A percentile compares a stretch with the other conserved stretches of the same genome.
These are phyloP conservation scores for Pestalotiopsis sp. DNA, from an alignment of 2,329 filamentous ascomycete species.

Conservation along the genomic window DNA sequence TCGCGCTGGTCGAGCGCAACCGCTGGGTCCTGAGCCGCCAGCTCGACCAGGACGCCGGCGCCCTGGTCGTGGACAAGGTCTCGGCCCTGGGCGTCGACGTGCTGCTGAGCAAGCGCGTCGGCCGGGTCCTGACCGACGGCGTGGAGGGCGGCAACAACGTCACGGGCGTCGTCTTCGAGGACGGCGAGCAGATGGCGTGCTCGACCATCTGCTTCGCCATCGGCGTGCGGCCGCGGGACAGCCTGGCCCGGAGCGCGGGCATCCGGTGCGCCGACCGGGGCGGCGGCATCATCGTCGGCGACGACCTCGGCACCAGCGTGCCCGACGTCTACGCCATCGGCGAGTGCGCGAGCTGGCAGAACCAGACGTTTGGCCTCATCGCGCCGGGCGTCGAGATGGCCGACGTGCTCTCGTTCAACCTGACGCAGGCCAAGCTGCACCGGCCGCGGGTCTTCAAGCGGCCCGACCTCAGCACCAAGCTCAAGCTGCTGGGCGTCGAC, in stretches of 20 bases:
- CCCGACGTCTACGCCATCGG: conserved; percentile 83
- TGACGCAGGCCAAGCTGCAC: conserved; percentile 80
- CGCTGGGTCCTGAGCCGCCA: conserved; percentile 83
- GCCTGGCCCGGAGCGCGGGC: conserved; percentile 70
- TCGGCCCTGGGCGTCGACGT: conserved; percentile 78
- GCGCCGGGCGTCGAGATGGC: conserved; percentile 92
- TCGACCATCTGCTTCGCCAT: conserved; percentile 89
- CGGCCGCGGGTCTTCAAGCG: conserved; percentile 72
- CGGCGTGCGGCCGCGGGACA: conserved; percentile 80
- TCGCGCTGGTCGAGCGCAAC: conserved; percentile 82
- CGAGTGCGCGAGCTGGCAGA: conserved; percentile 89
- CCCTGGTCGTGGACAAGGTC: conserved; percentile 82
- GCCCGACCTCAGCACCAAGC: conserved; percentile 87
- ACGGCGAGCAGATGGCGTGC: conserved; percentile 76
- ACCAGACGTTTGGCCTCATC: conserved; percentile 85
- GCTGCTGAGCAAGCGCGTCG: conserved; percentile 75
- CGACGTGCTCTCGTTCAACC: conserved; percentile 86
- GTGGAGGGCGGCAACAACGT: conserved; percentile 62
- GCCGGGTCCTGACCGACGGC: conserved; percentile 69
- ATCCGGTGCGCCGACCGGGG: conserved; percentile 74
- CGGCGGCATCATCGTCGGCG: conserved; percentile 74
- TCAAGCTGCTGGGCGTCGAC: conserved; percentile 87
- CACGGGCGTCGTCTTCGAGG: conserved; percentile 76
- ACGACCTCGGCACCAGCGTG: conserved; percentile 69
- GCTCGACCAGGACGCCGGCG: conserved; percentile 78